These are phyloP conservation scores for Metarhizium brunneum DNA, from an alignment of 2,329 filamentous ascomycete genomes.

Conservation along the genomic window DNA sequence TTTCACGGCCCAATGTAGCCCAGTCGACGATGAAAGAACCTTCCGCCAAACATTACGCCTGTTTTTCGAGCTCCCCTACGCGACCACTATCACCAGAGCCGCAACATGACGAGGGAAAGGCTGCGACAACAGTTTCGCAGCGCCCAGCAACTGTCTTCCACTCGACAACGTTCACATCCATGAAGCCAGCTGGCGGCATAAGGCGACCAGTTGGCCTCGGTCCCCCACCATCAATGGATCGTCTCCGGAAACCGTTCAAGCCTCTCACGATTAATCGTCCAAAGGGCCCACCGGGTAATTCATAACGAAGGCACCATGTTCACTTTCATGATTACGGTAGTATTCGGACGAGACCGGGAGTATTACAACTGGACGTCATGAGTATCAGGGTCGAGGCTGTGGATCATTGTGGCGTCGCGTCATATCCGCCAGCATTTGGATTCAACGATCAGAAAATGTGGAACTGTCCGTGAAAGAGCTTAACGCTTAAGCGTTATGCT, in stretches of 20 bases:
- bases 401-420: not conserved
- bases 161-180: slow-evolving; percentile 38
- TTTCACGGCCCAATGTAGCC: slow-evolving; percentile 22
- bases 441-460: not conserved
- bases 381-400: not conserved
- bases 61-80: slow-evolving; percentile 49
- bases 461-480: not conserved
- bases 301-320: not conserved
- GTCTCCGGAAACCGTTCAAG: slow-evolving; percentile 46
- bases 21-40: slow-evolving; percentile 14
- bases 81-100: slow-evolving; percentile 15
- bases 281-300: slow-evolving; percentile 11
- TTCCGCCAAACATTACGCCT: slow-evolving; percentile 39
- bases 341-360: not conserved
- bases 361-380: not conserved
- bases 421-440: not conserved
- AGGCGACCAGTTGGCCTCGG: slow-evolving; percentile 36
- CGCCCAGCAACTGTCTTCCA: slow-evolving; percentile 37
- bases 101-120: slow-evolving; percentile 12
- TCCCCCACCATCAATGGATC: slow-evolving; percentile 38
- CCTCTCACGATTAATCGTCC: slow-evolving; percentile 43
- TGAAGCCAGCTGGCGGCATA: slow-evolving; percentile 26
- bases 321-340: not conserved
- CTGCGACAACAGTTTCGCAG: slow-evolving; percentile 18
- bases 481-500: slow-evolving; percentile 17